Conservation (phyloP, 2,329 filamentous ascomycete genomes). For the Diplocarpon mali region DNA sequence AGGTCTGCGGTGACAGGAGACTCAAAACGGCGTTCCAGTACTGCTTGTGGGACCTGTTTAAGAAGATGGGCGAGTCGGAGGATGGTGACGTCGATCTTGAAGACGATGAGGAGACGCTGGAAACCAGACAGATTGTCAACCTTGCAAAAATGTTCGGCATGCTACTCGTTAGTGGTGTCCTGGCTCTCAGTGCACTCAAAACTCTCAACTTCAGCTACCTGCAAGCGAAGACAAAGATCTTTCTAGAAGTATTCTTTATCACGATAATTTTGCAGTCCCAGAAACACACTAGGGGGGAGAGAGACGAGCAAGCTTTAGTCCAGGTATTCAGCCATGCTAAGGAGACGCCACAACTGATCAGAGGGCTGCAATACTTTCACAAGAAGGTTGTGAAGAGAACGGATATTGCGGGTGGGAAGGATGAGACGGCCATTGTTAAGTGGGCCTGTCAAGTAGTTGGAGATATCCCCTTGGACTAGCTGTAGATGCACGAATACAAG, state of each 20-base stretch:
- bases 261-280: conserved; percentile 60
- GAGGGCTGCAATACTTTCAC: conserved; percentile 70
- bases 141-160: conserved; percentile 55
- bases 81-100: conserved; percentile 51
- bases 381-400: conserved; percentile 63
- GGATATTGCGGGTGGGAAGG: conserved; percentile 38
- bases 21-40: conserved; percentile 81
- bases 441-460: conserved; percentile 36
- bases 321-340: conserved; percentile 56
- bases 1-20: conserved; percentile 63
- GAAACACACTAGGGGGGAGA: conserved; percentile 34
- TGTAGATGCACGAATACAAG: conserved; percentile 1
- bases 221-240: conserved; percentile 62
- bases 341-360: conserved; percentile 55
- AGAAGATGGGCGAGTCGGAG: conserved; percentile 66
- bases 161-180: conserved; percentile 46
- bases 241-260: conserved; percentile 72
- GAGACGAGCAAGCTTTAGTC: conserved; percentile 47
- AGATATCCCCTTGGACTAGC: conserved; percentile 22
- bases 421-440: conserved; percentile 36
- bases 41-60: conserved; percentile 76
- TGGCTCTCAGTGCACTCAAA: conserved; percentile 50
- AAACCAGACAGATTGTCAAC: conserved; percentile 51
- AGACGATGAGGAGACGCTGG: conserved; percentile 39
- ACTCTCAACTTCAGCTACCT: conserved; percentile 70